Evolutionary conservation across 768 basidiomycete species (phyloP), one percentile per base, ranked within the genome.

Genomic region (Auriscalpium vulgare): DNA sequence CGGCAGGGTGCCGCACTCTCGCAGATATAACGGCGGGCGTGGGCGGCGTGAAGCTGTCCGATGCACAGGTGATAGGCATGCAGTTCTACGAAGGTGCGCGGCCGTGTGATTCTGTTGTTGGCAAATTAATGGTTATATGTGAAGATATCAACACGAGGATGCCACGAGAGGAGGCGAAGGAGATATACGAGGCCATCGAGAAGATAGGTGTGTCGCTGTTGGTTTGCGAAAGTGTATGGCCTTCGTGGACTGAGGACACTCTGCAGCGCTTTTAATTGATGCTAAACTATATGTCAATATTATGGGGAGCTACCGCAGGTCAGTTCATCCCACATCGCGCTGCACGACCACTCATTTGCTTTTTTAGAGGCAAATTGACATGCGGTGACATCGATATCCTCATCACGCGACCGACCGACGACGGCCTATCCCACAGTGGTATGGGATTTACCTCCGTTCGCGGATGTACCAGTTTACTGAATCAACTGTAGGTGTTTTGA

Each of bases 351-450:
- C 56, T 56, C 44, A 14, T 37, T 47, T 43, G 47, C 6, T 34
- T n/a, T 17, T 47, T n/a, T 35, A 90, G 92, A 56, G 91, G 92
- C 5, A 87, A 88, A 67, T 71, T 77, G 1, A 83, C 84, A 53
- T 94, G 90, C 55, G 95, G 95, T 2, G 95, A 97, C 66, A 90
- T 97, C 56, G 94, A 97, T 67, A 83, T 97, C 48, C 68, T 97
- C 55, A 84, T 97, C 59, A 91, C 91, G 2, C 82, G 92, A 5
- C 77, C 82, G 19, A 76, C 81, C 1, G 69, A 75, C 2, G 91
- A 95, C 61, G 90, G 89, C 0, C 76, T 71, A 57, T 88, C 85
- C 0, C 93, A 95, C 66, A 71, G 73, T 52, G 89, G 92, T 83
- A 63, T 52, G 72, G 52, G 17, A 51, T 13, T n/a, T 17, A 37